These are phyloP conservation scores for Ambrosiella beaveri DNA, from an alignment of 2,329 filamentous ascomycete species.

Conservation along the genomic window DNA sequence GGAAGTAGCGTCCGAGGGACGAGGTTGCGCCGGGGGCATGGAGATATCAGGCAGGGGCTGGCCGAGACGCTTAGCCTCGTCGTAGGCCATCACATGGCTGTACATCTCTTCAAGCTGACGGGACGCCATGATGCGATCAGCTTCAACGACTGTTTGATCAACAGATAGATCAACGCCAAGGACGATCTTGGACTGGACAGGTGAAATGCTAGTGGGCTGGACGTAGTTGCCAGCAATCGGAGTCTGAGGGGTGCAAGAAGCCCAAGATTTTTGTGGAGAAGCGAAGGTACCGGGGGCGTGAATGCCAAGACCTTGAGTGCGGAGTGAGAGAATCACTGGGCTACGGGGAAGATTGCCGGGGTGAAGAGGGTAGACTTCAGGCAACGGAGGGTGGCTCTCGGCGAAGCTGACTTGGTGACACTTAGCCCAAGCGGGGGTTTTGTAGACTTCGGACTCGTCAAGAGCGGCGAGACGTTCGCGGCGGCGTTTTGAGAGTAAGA, in stretches of 20 bases:
- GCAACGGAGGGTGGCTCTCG: neutral
- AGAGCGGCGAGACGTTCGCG: conserved; percentile 31
- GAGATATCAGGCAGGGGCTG: conserved; percentile 17
- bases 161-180: conserved; percentile 52
- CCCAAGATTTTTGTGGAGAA: conserved; percentile 6
- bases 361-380: conserved; percentile 11
- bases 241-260: conserved; percentile 15
- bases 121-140: conserved; percentile 58
- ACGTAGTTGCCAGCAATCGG: conserved; percentile 14
- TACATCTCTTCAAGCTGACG: conserved; percentile 81
- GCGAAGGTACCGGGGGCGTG: neutral
- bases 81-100: conserved; percentile 79
- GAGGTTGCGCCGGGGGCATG: neutral
- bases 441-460: conserved; percentile 25
- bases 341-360: neutral
- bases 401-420: neutral
- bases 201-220: conserved; percentile 25
- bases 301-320: conserved; percentile 8
- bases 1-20: neutral
- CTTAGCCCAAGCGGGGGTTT: conserved; percentile 28
- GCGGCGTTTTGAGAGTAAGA: conserved; percentile 40
- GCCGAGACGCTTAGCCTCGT: conserved; percentile 47
- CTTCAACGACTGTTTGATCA: conserved; percentile 57
- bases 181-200: conserved; percentile 25
- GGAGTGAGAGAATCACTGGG: conserved; percentile 6